Evolutionary conservation across 164 flowering plant genomes (phyloP).

Genomic region (Sextonia rubra): DNA sequence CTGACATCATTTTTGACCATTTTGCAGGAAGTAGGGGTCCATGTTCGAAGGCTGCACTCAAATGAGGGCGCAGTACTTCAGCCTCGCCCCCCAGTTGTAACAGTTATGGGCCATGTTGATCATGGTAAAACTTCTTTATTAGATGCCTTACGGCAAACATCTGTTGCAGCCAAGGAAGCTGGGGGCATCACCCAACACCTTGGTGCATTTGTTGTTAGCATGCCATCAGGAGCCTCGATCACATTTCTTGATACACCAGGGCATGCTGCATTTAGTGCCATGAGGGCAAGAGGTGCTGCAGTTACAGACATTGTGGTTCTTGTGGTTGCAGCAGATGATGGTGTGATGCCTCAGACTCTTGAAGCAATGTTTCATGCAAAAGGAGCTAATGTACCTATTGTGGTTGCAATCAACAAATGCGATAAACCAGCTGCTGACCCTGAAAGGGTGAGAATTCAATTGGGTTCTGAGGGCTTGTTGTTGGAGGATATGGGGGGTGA

Average conservation of each 20-base stretch:
- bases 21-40: constrained; percentile 72
- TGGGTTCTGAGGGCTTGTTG: constrained; percentile 72
- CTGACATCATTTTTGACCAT: background rate
- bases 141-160: constrained; percentile 85
- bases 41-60: constrained; percentile 66
- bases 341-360: constrained; percentile 92
- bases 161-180: constrained; percentile 86
- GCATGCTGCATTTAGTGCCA: constrained; percentile 96
- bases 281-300: constrained; percentile 96
- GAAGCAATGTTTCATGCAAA: constrained; percentile 91
- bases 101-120: constrained; percentile 98
- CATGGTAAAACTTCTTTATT: constrained; percentile 96
- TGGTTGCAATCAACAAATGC: constrained; percentile 90
- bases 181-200: constrained; percentile 96
- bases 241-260: constrained; percentile 96
- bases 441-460: constrained; percentile 74
- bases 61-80: constrained; percentile 56
- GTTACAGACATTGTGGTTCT: constrained; percentile 90
- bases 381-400: constrained; percentile 82
- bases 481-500: constrained; percentile 96
- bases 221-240: constrained; percentile 83
- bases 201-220: constrained; percentile 84
- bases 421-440: constrained; percentile 91
- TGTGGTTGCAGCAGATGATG: constrained; percentile 98
- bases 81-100: constrained; percentile 78